Conservation (phyloP, 2,329 filamentous ascomycete genomes). For the Curvularia lunata region DNA sequence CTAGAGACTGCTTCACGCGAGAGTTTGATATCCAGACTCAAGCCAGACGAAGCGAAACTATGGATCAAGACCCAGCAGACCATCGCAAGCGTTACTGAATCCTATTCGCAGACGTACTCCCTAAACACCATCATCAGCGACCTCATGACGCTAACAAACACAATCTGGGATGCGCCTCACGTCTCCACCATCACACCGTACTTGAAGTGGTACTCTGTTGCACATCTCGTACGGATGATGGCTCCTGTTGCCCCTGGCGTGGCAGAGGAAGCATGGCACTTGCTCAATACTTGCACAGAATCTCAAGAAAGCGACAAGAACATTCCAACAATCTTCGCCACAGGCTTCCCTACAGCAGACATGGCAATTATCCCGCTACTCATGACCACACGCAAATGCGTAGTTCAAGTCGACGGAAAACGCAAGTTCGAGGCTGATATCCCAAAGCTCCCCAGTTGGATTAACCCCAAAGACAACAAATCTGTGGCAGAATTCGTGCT, state of each 20-base stretch:
- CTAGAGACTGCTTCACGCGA: slow-evolving; percentile 2
- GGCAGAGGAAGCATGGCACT: slow-evolving; percentile 79
- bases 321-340: slow-evolving; percentile 51
- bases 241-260: slow-evolving; percentile 82
- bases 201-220: slow-evolving; percentile 59
- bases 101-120: slow-evolving; percentile 73
- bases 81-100: slow-evolving; percentile 69
- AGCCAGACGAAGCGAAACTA: slow-evolving; percentile 52
- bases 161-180: slow-evolving; percentile 41
- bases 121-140: slow-evolving; percentile 86
- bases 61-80: slow-evolving; percentile 72
- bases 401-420: slow-evolving; percentile 83
- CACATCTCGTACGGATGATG: slow-evolving; percentile 71
- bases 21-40: slow-evolving; percentile 19
- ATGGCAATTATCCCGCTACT: slow-evolving; percentile 60
- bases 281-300: slow-evolving; percentile 52
- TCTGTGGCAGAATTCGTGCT: slow-evolving; percentile 66
- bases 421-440: slow-evolving; percentile 72
- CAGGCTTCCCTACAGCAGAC: slow-evolving; percentile 63
- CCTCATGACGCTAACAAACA: slow-evolving; percentile 81
- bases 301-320: slow-evolving; percentile 1
- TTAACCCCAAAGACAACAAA: slow-evolving; percentile 23
- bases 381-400: slow-evolving; percentile 62
- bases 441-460: slow-evolving; percentile 54
- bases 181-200: slow-evolving; percentile 47